Evolutionary conservation across 495 filamentous ascomycete species (phyloP), one percentile per base, ranked within the genome.

Genomic region (Aspergillus coremiiformis): DNA sequence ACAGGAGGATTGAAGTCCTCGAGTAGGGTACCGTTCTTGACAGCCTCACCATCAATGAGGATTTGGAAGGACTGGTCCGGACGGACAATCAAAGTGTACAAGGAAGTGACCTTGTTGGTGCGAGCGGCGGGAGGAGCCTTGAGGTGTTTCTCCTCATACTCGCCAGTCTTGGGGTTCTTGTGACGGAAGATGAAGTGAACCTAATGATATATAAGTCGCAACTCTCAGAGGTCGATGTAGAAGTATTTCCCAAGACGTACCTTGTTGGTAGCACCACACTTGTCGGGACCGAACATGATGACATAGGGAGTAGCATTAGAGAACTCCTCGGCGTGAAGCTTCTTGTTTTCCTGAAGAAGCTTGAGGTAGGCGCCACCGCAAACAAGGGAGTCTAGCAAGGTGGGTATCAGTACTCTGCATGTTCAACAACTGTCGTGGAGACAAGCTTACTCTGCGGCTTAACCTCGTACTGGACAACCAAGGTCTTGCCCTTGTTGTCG

Each of bases 121-220:
- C 84, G 84, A 64, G 92, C 90, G 45, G 84, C 74, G 37, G 94
- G 90, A 35, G 93, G 83, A 60, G 80, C 78, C 68, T 81, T 86
- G 48, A 97, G 80, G 76, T 99, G 94, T 83, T 99, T 99, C 86
- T 99, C 94, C 81, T 97, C 93, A 62, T 99, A 99, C 72, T 96
- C 92, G 71, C 93, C 91, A 44, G 90, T 96, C 87, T 96, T 97
- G 64, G 94, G 94, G 83, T 97, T 99, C 86, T 97, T 99, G 87
- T 97, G 94, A 68, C 93, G 92, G 86, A 99, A 94, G 73, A 99
- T 99, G 76, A 99, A 95, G 80, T 99, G 94, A 51, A 99, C 89
- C 81, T 84, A 49, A n/a, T 29, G 39, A 10, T 17, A 41, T 23
- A 17, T 63, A 5, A 64, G 57, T 33, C 11, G n/a, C 17, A 21